phyloP scores from a whole-genome alignment of 2,329 filamentous ascomycete species.

The Aspergillus jensenii region DNA sequence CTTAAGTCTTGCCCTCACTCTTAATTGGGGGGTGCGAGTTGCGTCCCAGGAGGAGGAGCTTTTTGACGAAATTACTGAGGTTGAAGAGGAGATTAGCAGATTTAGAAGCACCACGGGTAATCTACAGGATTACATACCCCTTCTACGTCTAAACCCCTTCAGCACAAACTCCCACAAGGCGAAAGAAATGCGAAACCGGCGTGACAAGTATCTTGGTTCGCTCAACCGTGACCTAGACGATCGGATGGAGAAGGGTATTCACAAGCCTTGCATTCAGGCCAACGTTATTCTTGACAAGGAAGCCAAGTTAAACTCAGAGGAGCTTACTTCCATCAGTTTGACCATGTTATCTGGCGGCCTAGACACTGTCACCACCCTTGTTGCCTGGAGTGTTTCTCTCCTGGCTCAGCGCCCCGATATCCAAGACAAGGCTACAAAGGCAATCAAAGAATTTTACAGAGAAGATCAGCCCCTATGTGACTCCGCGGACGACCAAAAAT shows the following conservation, averaged over 20 bases:
- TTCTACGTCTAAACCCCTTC: conserved; percentile 67
- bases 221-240: conserved; percentile 61
- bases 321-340: conserved; percentile 64
- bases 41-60: conserved; percentile 60
- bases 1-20: conserved; percentile 61
- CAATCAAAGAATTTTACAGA: conserved; percentile 57
- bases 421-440: conserved; percentile 58
- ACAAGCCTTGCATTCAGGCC: conserved; percentile 66
- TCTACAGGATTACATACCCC: conserved; percentile 74
- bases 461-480: conserved; percentile 59
- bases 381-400: conserved; percentile 65
- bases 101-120: conserved; percentile 77
- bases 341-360: conserved; percentile 69
- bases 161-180: conserved; percentile 59
- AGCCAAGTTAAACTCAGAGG: conserved; percentile 60
- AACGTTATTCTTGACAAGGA: conserved; percentile 66
- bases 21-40: conserved; percentile 67
- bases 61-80: conserved; percentile 70
- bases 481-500: conserved; percentile 62
- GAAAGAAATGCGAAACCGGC: conserved; percentile 58
- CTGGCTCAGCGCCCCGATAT: conserved; percentile 61
- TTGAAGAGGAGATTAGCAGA: conserved; percentile 71
- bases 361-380: conserved; percentile 65
- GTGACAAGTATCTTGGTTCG: conserved; percentile 60
- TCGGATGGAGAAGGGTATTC: conserved; percentile 59